Percentiles rank a stretch among this genome's conserved stretches.
Conservation (phyloP, 1,284 basidiomycete species). For the Sanguinoderma infundibulare region DNA sequence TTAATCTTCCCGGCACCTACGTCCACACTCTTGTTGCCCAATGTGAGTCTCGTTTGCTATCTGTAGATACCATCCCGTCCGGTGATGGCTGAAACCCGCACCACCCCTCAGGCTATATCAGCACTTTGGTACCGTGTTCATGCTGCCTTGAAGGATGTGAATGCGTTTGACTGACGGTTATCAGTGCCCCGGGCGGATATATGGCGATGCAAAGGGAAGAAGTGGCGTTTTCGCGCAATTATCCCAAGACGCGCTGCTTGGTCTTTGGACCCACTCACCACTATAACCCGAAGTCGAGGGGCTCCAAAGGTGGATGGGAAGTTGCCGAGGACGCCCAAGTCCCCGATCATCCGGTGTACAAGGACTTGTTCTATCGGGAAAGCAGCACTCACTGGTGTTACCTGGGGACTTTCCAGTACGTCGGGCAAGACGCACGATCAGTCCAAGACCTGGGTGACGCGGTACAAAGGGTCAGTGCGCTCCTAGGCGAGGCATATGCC, state of each 20-base stretch:
- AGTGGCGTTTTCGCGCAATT: slow-evolving; percentile 12
- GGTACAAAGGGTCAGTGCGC: slow-evolving; percentile 4
- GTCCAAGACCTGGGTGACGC: background rate
- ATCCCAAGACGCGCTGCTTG: slow-evolving; percentile 12
- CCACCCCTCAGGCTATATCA: background rate
- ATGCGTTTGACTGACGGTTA: background rate
- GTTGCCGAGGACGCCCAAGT: background rate
- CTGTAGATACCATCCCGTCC: background rate
- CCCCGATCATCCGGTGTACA: background rate
- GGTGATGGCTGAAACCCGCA: background rate
- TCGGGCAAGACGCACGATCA: slow-evolving; percentile 2
- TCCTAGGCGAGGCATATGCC: background rate
- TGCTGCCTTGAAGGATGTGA: background rate
- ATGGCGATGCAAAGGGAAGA: slow-evolving; percentile 10
- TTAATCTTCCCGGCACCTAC: background rate
- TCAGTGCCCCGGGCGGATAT: slow-evolving; percentile 6
- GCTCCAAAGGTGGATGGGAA: slow-evolving; percentile 18
- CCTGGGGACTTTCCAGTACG: slow-evolving; percentile 20
- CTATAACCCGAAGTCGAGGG: slow-evolving; percentile 12
- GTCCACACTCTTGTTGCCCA: background rate
- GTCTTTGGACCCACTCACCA: slow-evolving; percentile 11
- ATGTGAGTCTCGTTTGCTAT: background rate
- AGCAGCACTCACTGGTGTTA: slow-evolving; percentile 16
- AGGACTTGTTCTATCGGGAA: slow-evolving; percentile 20
- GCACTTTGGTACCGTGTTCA: background rate